Evolutionary conservation across 192 early-diverging fungal species (phyloP), one percentile per base, ranked within the genome.

Genomic region (Entomortierella lignicola): DNA sequence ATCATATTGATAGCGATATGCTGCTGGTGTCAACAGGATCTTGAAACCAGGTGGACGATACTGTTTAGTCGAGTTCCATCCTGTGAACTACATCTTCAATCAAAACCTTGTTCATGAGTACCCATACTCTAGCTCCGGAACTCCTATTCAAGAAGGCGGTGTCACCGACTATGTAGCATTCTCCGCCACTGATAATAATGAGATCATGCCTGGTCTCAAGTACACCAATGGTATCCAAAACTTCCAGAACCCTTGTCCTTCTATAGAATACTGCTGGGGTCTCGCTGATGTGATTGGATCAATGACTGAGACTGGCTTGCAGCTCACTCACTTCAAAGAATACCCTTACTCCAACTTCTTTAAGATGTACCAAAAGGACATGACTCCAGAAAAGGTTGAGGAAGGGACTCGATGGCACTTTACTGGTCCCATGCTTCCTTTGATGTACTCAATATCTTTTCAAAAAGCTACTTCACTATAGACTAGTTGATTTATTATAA

Each of bases 341-440:
- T 79, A 79, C 29, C 62, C 67, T 26, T 79, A 79, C 56, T 79
- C 75, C 61, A 79, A 79, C 52, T 79, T 70, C 50, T 70, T 52
- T 57, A 70, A 66, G n/a, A 44, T 60, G 18, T 79, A 63, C 51
- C n/a, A n/a, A n/a, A 65, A 69, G 18, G 21, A 60, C 17, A 70
- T 70, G 66, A 65, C 50, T 23, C 23, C 55, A 21, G 75, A 79
- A 25, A 50, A 65, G 47, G 56, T 65, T 1, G 43, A 65, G 51
- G 75, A 70, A 6, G 75, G 75, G 11, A 44, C 32, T 47, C 75
- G 75, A 8, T 79, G 56, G 54, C 57, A 50, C 20, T 52, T 44
- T 8, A 41, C 17, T 25, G 75, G 75, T 12, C 66, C 56, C 27
- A 70, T 69, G 62, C 51, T 79, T n/a, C 75, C 75, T 1, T 41